Evolutionary conservation across 805 yeast genomes (phyloP).

Genomic region (Cyberlindnera sargentensis): DNA sequence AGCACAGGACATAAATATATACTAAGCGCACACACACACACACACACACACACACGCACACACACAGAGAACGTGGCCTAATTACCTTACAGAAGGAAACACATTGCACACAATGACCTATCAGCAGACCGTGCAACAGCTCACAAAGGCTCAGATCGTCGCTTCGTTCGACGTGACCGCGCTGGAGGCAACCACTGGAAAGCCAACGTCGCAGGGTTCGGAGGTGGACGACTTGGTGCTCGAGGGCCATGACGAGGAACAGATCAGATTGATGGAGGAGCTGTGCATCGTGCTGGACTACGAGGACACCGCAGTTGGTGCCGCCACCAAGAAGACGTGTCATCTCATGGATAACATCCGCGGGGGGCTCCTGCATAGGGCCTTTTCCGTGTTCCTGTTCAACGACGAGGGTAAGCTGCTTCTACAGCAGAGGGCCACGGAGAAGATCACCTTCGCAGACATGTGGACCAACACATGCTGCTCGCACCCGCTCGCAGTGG

Average conservation of each 20-base stretch:
- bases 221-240: conserved; percentile 42
- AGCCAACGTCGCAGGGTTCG: conserved; percentile 32
- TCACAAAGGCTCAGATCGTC: conserved; percentile 44
- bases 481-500: conserved; percentile 89
- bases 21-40: too few species aligned
- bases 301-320: conserved; percentile 82
- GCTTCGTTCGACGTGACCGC: conserved; percentile 63
- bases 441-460: conserved; percentile 92
- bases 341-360: conserved; percentile 85
- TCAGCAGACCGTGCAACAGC: conserved; percentile 45
- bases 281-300: conserved; percentile 90
- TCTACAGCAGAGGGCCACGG: conserved; percentile 92
- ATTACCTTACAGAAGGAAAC: too few species aligned
- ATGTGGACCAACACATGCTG: conserved; percentile 99
- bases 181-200: conserved; percentile 50
- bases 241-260: conserved; percentile 88
- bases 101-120: conserved; percentile 23
- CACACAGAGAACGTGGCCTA: too few species aligned
- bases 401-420: conserved; percentile 68
- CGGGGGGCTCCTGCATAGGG: conserved; percentile 84
- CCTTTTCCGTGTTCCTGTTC: conserved; percentile 92
- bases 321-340: conserved; percentile 88
- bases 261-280: conserved; percentile 92
- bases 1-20: too few species aligned
- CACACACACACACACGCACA: too few species aligned